Base-by-base conservation (phyloP, 2,329 filamentous ascomycete species). In the Colletotrichum sp. region DNA sequence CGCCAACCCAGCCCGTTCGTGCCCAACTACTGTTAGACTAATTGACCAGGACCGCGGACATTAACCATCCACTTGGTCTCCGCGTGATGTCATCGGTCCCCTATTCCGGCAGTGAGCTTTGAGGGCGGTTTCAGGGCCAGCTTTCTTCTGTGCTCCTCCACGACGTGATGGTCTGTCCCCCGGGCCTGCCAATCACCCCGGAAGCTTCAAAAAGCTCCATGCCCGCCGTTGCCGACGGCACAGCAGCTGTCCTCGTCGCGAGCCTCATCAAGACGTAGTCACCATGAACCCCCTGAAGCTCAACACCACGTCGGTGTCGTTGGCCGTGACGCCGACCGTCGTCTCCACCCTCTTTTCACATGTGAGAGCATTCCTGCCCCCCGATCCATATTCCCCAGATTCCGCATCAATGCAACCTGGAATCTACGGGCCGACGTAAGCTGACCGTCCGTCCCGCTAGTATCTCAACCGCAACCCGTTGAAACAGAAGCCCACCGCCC, bases 311-410 rank as follows among this genome's bases (percentile, higher is more conserved):
- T 93, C 94, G 16, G 93, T 99, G 76, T 92, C 93, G 73, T 90
- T 95, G 78, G 96, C 96, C 66, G 94, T 98, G 71, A 95, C 96
- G 77, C 96, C 97, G 15, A 96, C 94, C 5, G 94, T 98, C 63
- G 90, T 99, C 72, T 93, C 94, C 79, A 98, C 96, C 16, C 93
- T 96, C 78, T 88, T 99, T 80, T 93, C 93, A 74, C 97, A 99
- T 89, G 95, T 96, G 89, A 80, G 43, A 52, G 93, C 64, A 21
- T 34, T 65, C 38, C 28, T 64, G n/a, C 43, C 43, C 43, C 65
- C 61, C 16, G 18, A 68, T 66, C 34, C 10, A 24, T 52, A n/a
- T 68, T 21, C 38, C 58, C 65, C 61, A 18, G 61, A 70, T 61
- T 36, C 34, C 12, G 15, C 48, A 38, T 24, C 65, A 52, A 61